phyloP scores from a whole-genome alignment of 2,329 filamentous ascomycete genomes.

The Monosporascus sp. region DNA sequence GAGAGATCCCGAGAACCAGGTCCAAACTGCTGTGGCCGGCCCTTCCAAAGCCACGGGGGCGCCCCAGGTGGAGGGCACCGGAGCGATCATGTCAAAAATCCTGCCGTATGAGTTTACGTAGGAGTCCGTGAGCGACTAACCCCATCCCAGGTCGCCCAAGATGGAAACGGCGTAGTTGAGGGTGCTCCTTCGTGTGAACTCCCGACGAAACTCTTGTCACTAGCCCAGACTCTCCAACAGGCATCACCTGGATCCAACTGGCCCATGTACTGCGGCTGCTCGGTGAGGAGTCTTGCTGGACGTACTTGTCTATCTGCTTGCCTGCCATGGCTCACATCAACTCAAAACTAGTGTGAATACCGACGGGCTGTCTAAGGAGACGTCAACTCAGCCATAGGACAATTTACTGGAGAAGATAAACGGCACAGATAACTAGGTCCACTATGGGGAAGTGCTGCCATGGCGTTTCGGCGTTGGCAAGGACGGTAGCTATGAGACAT shows the following conservation, averaged over 20 bases:
- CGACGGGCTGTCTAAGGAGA: no score
- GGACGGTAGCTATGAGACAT: no score
- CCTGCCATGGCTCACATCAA: no score
- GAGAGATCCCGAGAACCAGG: slow-evolving; percentile 57
- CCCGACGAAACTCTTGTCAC: slow-evolving; percentile 51
- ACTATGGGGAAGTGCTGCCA: no score
- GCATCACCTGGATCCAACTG: neutral
- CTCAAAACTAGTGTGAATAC: no score
- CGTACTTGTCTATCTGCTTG: no score
- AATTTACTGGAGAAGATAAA: no score
- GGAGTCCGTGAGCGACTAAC: neutral
- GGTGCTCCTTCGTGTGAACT: slow-evolving; percentile 63
- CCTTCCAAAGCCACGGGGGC: slow-evolving; percentile 54
- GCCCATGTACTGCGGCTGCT: neutral
- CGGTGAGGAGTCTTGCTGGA: no score
- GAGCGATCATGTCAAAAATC: neutral
- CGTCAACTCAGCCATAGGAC: no score
- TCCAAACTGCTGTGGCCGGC: slow-evolving; percentile 60
- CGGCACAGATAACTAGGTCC: no score
- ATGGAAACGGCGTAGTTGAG: slow-evolving; percentile 63
- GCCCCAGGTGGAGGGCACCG: slow-evolving; percentile 56
- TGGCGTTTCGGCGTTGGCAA: no score
- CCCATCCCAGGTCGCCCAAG: slow-evolving; percentile 57
- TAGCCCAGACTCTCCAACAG: slow-evolving; percentile 5
- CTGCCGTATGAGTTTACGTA: neutral